A percentile compares a stretch with the other conserved stretches of the same genome.
phyloP scores from a whole-genome alignment of 164 flowering plant species.

The Liriodendron chinense region DNA sequence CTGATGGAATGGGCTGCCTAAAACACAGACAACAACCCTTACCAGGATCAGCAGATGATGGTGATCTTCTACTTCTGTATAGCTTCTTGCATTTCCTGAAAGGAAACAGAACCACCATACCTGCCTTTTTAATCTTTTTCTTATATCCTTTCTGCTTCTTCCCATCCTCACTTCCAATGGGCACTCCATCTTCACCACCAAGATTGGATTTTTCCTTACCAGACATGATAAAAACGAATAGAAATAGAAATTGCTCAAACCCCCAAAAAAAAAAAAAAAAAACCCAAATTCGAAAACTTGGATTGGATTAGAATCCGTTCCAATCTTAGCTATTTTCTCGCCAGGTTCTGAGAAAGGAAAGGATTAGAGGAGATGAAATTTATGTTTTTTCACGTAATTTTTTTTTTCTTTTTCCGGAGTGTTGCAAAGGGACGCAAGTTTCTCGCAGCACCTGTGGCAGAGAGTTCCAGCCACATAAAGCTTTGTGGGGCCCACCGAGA shows the following conservation, averaged over 20 bases:
- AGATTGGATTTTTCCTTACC: slow-evolving; percentile 14
- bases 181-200: slow-evolving; percentile 6
- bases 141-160: slow-evolving; percentile 11
- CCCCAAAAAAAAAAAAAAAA: neutral
- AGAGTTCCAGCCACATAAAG: too few relatives aligned
- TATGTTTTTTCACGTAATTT: too few relatives aligned
- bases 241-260: neutral
- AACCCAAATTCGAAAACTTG: neutral
- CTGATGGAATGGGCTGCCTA: slow-evolving; percentile 16
- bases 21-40: slow-evolving; percentile 25
- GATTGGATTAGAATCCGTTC: neutral
- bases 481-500: too few relatives aligned
- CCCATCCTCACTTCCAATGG: neutral
- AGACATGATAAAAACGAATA: slow-evolving; percentile 5
- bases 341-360: neutral
- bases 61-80: neutral
- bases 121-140: slow-evolving; percentile 19
- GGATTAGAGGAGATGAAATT: neutral
- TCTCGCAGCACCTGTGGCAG: too few relatives aligned
- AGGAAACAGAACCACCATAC: slow-evolving; percentile 16
- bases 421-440: too few relatives aligned
- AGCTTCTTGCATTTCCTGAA: slow-evolving; percentile 18
- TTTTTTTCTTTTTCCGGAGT: too few relatives aligned
- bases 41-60: slow-evolving; percentile 6
- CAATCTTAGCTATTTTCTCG: neutral